Evolutionary conservation across 192 early-diverging fungal genomes (phyloP).

Genomic region (Coemansia sp.): DNA sequence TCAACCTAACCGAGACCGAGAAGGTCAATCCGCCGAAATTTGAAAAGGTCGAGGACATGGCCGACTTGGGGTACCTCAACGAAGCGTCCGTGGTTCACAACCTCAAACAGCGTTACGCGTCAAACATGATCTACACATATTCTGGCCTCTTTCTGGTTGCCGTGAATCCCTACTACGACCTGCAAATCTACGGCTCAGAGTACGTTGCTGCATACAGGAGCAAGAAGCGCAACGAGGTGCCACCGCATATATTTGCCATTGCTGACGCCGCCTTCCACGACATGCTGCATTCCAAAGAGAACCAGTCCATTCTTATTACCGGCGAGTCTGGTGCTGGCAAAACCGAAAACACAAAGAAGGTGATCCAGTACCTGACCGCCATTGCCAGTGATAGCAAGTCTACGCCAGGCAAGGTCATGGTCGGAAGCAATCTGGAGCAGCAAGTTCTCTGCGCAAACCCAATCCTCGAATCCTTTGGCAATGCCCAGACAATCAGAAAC

Average conservation of each 20-base stretch:
- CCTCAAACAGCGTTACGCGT: slow-evolving; percentile 83
- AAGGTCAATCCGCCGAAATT: slow-evolving; percentile 99
- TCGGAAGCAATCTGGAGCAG: slow-evolving; percentile 72
- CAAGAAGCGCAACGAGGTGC: slow-evolving; percentile 70
- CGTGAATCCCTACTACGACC: slow-evolving; percentile 93
- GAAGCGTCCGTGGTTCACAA: slow-evolving; percentile 99
- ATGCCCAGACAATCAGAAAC: slow-evolving; percentile 97
- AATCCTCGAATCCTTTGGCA: slow-evolving; percentile 97
- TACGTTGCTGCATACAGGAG: slow-evolving; percentile 63
- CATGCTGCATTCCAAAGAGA: slow-evolving; percentile 90
- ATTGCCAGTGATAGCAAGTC: slow-evolving; percentile 69
- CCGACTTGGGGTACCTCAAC: slow-evolving; percentile 94
- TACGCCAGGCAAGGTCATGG: slow-evolving; percentile 15
- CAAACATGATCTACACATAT: slow-evolving; percentile 96
- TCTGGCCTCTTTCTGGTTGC: slow-evolving; percentile 99
- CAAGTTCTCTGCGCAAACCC: slow-evolving; percentile 97
- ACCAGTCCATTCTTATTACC: slow-evolving; percentile 98
- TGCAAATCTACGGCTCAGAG: slow-evolving; percentile 86
- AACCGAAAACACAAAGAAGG: slow-evolving; percentile 99
- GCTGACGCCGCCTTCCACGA: slow-evolving; percentile 93
- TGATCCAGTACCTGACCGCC: slow-evolving; percentile 95
- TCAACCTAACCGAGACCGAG: slow-evolving; percentile 79
- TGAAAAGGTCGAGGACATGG: slow-evolving; percentile 98
- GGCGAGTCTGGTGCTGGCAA: slow-evolving; percentile 99
- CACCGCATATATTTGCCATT: slow-evolving; percentile 91